Evolutionary conservation across 257 asterid genomes (phyloP), one percentile per base, ranked within the genome.

Genomic region (Solanum pinnatisectum): DNA sequence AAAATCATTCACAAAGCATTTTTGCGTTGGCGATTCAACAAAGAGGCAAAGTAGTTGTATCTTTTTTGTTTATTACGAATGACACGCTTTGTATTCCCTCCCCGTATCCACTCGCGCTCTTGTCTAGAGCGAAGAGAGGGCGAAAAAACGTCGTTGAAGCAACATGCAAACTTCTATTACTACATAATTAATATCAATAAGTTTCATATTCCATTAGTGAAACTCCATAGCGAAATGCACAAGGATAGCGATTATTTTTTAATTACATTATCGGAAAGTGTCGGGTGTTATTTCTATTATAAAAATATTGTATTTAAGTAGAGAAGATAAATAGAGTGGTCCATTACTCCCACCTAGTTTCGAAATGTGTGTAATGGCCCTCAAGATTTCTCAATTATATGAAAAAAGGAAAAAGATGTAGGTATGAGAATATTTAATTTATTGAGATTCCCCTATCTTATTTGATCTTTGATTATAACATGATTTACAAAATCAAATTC

Each of bases 391-490:
- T 13, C 36, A 78, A 16, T 79, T 42, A 46, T 27, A 42, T 8
- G 63, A 4, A 15, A 6, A 77, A 27, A 2, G 5, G 8, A 79
- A 79, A 44, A 44, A 46, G 27, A 79, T 27, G 67, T 44, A 79
- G 85, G 6, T 79, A 44, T 16, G 67, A 5, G 40, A 46, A 44
- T 46, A 8, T 30, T 27, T 46, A 81, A 15, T 81, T 27, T 46
- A 81, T 81, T 46, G 25, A 81, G 68, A 81, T 81, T 46, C 85
- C 16, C 27, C 3, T n/a, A 40, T 46, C 18, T 44, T 44, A 15
- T 79, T 44, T 79, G 37, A 44, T 44, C 65, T 27, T 79, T 79
- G 40, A 79, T 79, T 79, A 44, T 81, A 8, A 81, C 42, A 81
- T 81, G 67, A 82, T 82, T 82, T 49, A 49, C 44, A 32, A 30